Conservation (phyloP, 352 stramenopile species). For the Elongisporangium undulatum region DNA sequence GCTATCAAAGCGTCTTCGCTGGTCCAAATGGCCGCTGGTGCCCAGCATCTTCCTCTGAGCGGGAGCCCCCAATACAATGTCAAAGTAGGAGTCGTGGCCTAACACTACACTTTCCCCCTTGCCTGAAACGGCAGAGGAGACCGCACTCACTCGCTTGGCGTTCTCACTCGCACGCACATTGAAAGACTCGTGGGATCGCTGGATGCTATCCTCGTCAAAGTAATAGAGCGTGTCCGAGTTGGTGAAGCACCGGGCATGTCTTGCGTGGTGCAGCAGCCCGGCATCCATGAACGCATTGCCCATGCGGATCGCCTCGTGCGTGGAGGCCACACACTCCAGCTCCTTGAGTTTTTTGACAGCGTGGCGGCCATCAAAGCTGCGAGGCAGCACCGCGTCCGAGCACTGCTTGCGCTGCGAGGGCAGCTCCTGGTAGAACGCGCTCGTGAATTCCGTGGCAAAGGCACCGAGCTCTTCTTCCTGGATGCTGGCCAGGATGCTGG, state of each 20-base stretch:
- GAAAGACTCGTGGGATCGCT: constrained; percentile 8
- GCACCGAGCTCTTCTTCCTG: constrained; percentile 39
- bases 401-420: background rate
- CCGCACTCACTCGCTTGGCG: background rate
- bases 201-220: constrained; percentile 38
- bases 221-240: constrained; percentile 21
- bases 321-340: constrained; percentile 13
- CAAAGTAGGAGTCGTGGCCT: background rate
- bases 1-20: constrained; percentile 1
- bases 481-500: constrained; percentile 33
- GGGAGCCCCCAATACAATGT: background rate
- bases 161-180: background rate
- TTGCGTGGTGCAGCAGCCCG: constrained; percentile 38
- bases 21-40: background rate
- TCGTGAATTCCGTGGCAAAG: constrained; percentile 14
- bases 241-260: constrained; percentile 16
- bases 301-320: constrained; percentile 27
- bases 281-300: constrained; percentile 50
- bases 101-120: background rate
- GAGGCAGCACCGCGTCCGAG: background rate
- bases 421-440: background rate
- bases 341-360: constrained; percentile 17
- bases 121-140: constrained; percentile 1
- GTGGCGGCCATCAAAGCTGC: constrained; percentile 1
- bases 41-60: background rate